phyloP scores from a whole-genome alignment of 2,329 filamentous ascomycete genomes.

The Colletotrichum musae region DNA sequence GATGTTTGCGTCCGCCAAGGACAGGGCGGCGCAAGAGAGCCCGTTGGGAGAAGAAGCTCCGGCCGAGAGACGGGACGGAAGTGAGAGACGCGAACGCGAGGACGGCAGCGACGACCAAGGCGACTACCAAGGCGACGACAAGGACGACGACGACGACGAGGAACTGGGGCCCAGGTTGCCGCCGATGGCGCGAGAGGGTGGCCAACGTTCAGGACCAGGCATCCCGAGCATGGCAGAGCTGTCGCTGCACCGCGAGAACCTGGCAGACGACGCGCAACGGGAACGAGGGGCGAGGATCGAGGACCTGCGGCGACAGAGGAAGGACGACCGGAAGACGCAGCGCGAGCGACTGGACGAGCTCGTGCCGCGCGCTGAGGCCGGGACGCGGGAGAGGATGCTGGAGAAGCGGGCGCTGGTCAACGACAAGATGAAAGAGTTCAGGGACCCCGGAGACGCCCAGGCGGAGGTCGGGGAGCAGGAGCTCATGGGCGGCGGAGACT shows the following conservation, averaged over 20 bases:
- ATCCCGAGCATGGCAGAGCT: constrained; percentile 84
- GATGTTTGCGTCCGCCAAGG: constrained; percentile 65
- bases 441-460: constrained; percentile 56
- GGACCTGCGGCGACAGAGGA: constrained; percentile 73
- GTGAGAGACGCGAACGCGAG: background rate
- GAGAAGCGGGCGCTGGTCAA: constrained; percentile 86
- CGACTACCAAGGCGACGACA: constrained; percentile 44
- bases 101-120: constrained; percentile 43
- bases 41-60: background rate
- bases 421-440: constrained; percentile 81
- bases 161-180: constrained; percentile 67
- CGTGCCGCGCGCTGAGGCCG: constrained; percentile 84
- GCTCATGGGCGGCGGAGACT: constrained; percentile 80
- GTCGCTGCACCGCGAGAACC: constrained; percentile 67
- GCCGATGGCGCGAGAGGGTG: constrained; percentile 45
- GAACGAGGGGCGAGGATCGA: constrained; percentile 61
- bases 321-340: constrained; percentile 75
- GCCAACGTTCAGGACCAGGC: constrained; percentile 63
- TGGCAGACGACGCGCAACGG: constrained; percentile 64
- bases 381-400: constrained; percentile 84
- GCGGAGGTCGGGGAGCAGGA: constrained; percentile 79
- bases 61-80: constrained; percentile 4
- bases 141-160: constrained; percentile 70
- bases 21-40: constrained; percentile 43
- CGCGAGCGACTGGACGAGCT: constrained; percentile 85